Percentiles rank a stretch among this genome's conserved stretches.
phyloP scores from a whole-genome alignment of 768 basidiomycete genomes.

The Lyophyllum semitale region DNA sequence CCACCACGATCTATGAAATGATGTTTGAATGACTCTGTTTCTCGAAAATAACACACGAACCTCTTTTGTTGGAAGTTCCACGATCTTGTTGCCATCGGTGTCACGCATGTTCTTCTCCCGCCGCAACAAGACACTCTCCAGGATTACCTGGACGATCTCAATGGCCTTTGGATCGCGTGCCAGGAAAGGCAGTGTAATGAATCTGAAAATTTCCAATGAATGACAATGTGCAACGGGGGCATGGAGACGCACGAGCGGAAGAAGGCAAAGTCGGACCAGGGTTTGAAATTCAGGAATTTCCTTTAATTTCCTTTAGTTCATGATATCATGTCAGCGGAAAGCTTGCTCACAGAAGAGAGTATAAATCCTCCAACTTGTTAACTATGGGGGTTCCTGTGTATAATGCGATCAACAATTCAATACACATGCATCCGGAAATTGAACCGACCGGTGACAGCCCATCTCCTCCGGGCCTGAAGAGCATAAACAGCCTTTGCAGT shows the following conservation, averaged over 20 bases:
- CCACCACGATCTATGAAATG: conserved; percentile 56
- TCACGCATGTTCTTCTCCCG: conserved; percentile 95
- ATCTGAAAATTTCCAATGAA: conserved; percentile 43
- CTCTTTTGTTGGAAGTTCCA: conserved; percentile 86
- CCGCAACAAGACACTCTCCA: conserved; percentile 84
- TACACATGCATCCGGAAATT: not conserved
- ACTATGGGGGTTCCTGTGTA: conserved; percentile 85
- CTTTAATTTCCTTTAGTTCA: conserved; percentile 35
- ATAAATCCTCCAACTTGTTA: conserved; percentile 90
- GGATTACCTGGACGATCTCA: conserved; percentile 92
- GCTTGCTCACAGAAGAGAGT: conserved; percentile 66
- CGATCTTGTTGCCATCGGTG: conserved; percentile 81
- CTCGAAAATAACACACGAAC: conserved; percentile 31
- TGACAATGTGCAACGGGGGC: not conserved
- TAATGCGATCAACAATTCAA: not conserved
- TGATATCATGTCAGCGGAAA: not conserved
- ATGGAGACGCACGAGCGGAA: conserved; percentile 73
- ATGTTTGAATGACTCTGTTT: not conserved
- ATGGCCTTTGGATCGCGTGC: conserved; percentile 90
- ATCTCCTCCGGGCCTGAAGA: conserved; percentile 74
- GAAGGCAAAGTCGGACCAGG: conserved; percentile 84
- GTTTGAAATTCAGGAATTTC: conserved; percentile 75
- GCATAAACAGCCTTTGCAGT: conserved; percentile 90
- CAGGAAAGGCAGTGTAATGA: conserved; percentile 90
- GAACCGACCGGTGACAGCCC: conserved; percentile 81